Evolutionary conservation across 2,329 filamentous ascomycete species (phyloP).

Genomic region (Grosmannia huntii): DNA sequence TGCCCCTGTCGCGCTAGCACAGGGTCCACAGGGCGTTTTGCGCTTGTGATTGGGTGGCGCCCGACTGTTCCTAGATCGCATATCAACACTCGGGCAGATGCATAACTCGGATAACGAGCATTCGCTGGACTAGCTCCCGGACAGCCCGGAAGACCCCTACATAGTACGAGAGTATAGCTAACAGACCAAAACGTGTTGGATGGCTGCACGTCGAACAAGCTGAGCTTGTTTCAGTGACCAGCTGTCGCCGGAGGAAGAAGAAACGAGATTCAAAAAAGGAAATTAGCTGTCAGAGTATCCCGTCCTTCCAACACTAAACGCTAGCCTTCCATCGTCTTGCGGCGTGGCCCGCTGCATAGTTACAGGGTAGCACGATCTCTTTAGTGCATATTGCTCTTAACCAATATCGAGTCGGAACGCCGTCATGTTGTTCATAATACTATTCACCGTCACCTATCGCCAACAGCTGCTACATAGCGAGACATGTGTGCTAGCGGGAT

Average conservation of each 20-base stretch:
- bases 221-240: neutral
- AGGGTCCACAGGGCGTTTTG: slow-evolving; percentile 7
- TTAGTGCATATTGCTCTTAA: no score
- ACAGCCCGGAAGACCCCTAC: neutral
- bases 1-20: slow-evolving; percentile 13
- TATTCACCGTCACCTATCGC: neutral
- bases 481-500: neutral
- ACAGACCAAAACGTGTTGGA: no score
- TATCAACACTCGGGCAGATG: neutral
- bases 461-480: neutral
- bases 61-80: neutral
- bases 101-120: neutral
- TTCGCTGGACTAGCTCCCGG: neutral
- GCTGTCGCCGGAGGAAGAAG: no score
- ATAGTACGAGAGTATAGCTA: no score
- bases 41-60: neutral
- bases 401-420: neutral
- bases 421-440: no score
- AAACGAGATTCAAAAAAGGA: no score
- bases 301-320: neutral
- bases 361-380: neutral
- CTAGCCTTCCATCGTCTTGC: neutral
- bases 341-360: neutral
- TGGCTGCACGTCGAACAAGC: neutral
- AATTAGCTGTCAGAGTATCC: neutral